A percentile compares a stretch with the other conserved stretches of the same genome.
Conservation (phyloP, 768 basidiomycete genomes). For the Cystofilobasidium capitatum region DNA sequence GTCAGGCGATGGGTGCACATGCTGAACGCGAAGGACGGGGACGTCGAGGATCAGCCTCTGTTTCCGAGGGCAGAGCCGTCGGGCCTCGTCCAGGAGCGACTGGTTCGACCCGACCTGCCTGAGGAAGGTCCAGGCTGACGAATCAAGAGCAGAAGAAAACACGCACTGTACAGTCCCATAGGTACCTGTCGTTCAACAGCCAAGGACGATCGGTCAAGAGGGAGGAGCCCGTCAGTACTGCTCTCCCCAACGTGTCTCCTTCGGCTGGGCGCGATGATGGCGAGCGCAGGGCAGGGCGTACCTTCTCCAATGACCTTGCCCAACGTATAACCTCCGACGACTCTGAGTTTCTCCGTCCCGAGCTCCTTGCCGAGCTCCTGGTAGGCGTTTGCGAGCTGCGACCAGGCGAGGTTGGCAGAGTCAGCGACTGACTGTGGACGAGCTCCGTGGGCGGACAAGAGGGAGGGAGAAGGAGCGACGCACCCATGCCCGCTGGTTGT, state of each 20-base stretch:
- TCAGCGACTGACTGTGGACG: not conserved
- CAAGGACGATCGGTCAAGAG: not conserved
- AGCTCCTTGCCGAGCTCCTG: constrained; percentile 95
- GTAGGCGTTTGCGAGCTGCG: constrained; percentile 83
- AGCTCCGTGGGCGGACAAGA: not conserved
- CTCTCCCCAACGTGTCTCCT: too few species aligned
- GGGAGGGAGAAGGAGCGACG: not conserved
- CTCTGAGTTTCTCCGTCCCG: constrained; percentile 75
- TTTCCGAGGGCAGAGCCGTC: not conserved
- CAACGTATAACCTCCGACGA: constrained; percentile 88
- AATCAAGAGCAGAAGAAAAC: too few species aligned
- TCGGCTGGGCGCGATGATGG: too few species aligned
- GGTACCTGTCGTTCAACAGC: constrained; percentile 53
- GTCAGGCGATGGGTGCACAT: constrained; percentile 88
- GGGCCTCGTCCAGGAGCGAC: too few species aligned
- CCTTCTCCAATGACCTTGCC: constrained; percentile 94
- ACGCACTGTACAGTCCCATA: constrained; percentile 67
- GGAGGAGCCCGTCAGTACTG: too few species aligned
- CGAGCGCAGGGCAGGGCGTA: constrained; percentile 37
- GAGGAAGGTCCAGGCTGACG: too few species aligned
- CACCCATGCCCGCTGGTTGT: constrained; percentile 5
- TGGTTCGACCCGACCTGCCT: too few species aligned
- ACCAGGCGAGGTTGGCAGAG: too few species aligned
- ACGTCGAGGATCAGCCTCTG: not conserved
- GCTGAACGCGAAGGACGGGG: constrained; percentile 41